A percentile compares a stretch with the other conserved stretches of the same genome.
Conservation (phyloP, 2,329 filamentous ascomycete species). For the Fusarium ramigenum region DNA sequence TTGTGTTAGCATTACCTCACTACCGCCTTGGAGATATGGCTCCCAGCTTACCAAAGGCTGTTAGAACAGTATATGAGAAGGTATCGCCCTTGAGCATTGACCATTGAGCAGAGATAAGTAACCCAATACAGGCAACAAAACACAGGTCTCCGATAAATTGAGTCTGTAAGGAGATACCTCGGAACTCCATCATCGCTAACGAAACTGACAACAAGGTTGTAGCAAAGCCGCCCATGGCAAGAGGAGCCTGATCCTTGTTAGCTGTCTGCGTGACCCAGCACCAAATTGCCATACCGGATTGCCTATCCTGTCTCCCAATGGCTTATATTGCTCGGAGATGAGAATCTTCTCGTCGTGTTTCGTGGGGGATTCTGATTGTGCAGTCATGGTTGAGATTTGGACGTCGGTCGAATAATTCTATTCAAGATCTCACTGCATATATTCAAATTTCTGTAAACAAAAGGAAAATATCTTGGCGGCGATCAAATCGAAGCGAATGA, state of each 20-base stretch:
- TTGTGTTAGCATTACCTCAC: background rate
- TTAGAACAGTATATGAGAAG: constrained; percentile 42
- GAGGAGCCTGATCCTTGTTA: constrained; percentile 14
- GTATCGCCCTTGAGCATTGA: constrained; percentile 40
- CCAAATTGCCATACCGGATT: constrained; percentile 7
- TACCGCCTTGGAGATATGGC: background rate
- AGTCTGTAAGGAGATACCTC: constrained; percentile 38
- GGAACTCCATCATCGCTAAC: constrained; percentile 42
- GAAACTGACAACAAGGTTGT: constrained; percentile 40
- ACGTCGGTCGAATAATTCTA: background rate
- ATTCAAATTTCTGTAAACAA: background rate
- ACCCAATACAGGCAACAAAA: constrained; percentile 39
- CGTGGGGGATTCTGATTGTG: background rate
- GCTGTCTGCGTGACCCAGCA: background rate
- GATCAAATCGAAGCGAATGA: background rate
- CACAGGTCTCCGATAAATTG: constrained; percentile 43
- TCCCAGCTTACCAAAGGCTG: constrained; percentile 36
- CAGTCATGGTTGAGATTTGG: background rate
- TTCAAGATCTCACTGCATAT: background rate
- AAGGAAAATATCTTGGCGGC: background rate
- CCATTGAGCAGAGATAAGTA: constrained; percentile 44
- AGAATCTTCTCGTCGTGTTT: constrained; percentile 3
- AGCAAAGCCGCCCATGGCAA: constrained; percentile 44
- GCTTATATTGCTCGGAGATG: background rate
- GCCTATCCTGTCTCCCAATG: constrained; percentile 1